Evolutionary conservation across 2,329 filamentous ascomycete species (phyloP).

Genomic region (Beauveria brongniartii): DNA sequence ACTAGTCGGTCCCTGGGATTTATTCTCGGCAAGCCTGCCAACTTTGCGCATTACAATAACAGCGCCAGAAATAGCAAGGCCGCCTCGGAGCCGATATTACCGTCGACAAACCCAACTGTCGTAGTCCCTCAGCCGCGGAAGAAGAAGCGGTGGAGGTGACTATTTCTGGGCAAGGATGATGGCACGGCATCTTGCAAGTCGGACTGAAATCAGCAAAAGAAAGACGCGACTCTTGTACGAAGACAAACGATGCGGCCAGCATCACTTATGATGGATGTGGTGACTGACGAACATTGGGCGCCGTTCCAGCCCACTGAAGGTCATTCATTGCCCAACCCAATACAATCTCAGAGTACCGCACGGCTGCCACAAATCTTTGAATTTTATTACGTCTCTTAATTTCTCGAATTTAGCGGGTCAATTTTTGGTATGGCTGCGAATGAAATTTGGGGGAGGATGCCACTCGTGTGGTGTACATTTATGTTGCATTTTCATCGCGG

Average conservation of each 20-base stretch:
- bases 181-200: conserved; percentile 6
- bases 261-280: not conserved
- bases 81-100: conserved; percentile 2
- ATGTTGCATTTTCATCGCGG: not conserved
- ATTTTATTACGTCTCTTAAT: not conserved
- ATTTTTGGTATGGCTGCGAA: not conserved
- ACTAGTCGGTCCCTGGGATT: conserved; percentile 16
- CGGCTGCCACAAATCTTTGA: not conserved
- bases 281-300: not conserved
- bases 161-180: not conserved
- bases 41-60: conserved; percentile 5
- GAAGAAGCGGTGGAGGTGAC: conserved; percentile 12
- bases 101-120: conserved; percentile 4
- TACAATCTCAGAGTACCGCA: not conserved
- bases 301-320: not conserved
- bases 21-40: conserved; percentile 13
- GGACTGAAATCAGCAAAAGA: not conserved
- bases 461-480: not conserved
- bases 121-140: conserved; percentile 10
- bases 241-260: not conserved
- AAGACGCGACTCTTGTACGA: not conserved
- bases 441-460: not conserved
- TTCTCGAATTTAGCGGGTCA: not conserved
- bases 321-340: not conserved
- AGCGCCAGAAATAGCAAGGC: conserved; percentile 12